Conservation (phyloP, 306 rosid genomes). For the Arachis stenosperma region DNA sequence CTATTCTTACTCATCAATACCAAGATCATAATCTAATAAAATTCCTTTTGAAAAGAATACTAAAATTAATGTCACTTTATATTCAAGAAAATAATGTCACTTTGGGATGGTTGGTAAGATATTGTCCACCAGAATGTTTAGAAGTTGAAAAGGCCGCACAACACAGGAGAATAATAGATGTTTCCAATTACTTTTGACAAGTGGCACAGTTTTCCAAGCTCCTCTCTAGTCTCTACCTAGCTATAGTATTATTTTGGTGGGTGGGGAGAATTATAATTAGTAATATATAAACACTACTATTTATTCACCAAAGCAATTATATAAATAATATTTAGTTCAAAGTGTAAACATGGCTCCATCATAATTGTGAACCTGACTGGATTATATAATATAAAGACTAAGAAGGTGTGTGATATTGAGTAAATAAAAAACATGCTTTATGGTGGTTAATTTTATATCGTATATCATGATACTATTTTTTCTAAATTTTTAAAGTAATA, state of each 20-base stretch:
- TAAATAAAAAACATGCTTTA: no score
- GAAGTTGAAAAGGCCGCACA: constrained; percentile 30
- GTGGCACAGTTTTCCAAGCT: constrained; percentile 19
- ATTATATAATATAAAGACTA: no score
- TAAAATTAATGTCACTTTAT: constrained; percentile 16
- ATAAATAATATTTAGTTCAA: no score
- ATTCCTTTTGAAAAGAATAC: constrained; percentile 7
- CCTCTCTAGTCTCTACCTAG: constrained; percentile 17
- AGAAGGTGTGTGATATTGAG: no score
- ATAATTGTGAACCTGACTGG: no score
- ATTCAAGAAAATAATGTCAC: constrained; percentile 1
- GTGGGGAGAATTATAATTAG: no score
- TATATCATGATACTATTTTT: no score
- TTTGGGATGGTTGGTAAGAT: constrained; percentile 32
- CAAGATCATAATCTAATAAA: constrained; percentile 31
- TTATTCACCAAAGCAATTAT: no score
- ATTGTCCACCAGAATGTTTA: constrained; percentile 7
- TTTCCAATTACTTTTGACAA: constrained; percentile 25
- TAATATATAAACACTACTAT: no score
- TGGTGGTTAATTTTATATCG: no score
- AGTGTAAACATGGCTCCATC: no score
- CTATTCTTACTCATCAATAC: constrained; percentile 16
- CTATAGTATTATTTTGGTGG: not conserved
- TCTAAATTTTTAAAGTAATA: no score
- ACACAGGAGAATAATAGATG: constrained; percentile 16